Base-by-base conservation (phyloP, 495 filamentous ascomycete genomes). In the Tuber indicum region DNA sequence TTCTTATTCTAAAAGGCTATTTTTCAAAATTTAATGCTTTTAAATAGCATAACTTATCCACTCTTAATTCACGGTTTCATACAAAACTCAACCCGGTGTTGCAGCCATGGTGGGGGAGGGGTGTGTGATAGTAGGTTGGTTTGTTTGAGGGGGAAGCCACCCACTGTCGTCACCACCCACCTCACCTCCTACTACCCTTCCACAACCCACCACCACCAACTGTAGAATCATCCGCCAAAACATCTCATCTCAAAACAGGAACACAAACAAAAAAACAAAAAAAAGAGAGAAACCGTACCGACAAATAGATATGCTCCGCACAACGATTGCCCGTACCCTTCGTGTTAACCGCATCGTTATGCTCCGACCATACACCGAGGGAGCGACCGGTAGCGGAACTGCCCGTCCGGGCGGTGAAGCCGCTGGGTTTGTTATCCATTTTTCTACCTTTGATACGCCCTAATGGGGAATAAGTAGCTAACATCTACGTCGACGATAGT, bases 301-400 rank as follows among this genome's bases (percentile, higher is more conserved):
- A 72, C 52, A 72, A 79, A 66, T 45, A 80, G 74, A 43, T 75
- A 81, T 83, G 82, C 82, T 83, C 74, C 82, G 82, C 74, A 80
- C 82, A 73, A 73, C 77, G 45, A 76, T 83, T 72, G 49, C 73
- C 62, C 81, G 78, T 39, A 71, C 78, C 81, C 73, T 84, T 75
- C 76, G 73, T 83, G 74, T 71, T 45, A 74, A 72, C 77, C 80
- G 80, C 21, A 52, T 83, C 70, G 44, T 71, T 46, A 81, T 79
- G 73, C 72, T 73, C 73, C 62, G 83, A 66, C 82, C 84, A 62
- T 69, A 74, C 36, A 80, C 75, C 71, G 86, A 85, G 80, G 87
- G 87, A 58, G 85, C 86, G 39, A 85, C 87, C 42, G 87, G 87
- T 41, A 86, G 85, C 39, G 86, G 85, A 17, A 80, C 77, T 76